phyloP scores from a whole-genome alignment of 129 eudicot species.

The Flaveria trinervia region DNA sequence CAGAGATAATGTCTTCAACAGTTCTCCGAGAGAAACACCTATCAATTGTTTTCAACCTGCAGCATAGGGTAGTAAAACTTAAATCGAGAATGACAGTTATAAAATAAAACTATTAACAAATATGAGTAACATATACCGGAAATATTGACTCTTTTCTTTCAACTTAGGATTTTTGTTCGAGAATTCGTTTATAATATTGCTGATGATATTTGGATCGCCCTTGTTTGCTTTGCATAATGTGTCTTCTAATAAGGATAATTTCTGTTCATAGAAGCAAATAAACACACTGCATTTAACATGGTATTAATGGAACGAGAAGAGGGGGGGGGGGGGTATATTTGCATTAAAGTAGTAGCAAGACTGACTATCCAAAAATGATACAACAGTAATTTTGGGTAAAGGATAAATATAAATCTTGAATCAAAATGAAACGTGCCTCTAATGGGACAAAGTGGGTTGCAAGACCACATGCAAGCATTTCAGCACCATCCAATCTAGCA shows the following conservation, averaged over 20 bases:
- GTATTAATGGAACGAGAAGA: background rate
- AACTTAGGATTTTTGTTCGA: slow-evolving; percentile 54
- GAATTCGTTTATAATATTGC: slow-evolving; percentile 47
- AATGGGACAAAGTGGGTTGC: slow-evolving; percentile 91
- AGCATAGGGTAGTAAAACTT: background rate
- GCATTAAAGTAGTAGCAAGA: background rate
- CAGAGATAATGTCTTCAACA: slow-evolving; percentile 72
- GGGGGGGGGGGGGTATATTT: background rate
- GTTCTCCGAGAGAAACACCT: slow-evolving; percentile 81
- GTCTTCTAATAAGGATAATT: slow-evolving; percentile 58
- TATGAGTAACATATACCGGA: slow-evolving; percentile 43
- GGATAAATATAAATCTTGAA: background rate
- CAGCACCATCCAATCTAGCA: slow-evolving; percentile 92
- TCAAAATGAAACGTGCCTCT: slow-evolving; percentile 40
- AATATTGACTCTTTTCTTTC: slow-evolving; percentile 69
- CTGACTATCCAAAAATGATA: background rate
- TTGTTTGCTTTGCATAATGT: slow-evolving; percentile 53
- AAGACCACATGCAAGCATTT: slow-evolving; percentile 99
- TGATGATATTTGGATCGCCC: slow-evolving; percentile 45
- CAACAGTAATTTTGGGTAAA: background rate
- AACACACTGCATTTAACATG: background rate
- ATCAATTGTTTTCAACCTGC: slow-evolving; percentile 68
- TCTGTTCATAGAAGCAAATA: slow-evolving; percentile 44
- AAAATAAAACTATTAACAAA: background rate
- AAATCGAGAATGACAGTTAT: background rate